Conservation (phyloP, 139 green algal genomes). For the Closterium sp. region DNA sequence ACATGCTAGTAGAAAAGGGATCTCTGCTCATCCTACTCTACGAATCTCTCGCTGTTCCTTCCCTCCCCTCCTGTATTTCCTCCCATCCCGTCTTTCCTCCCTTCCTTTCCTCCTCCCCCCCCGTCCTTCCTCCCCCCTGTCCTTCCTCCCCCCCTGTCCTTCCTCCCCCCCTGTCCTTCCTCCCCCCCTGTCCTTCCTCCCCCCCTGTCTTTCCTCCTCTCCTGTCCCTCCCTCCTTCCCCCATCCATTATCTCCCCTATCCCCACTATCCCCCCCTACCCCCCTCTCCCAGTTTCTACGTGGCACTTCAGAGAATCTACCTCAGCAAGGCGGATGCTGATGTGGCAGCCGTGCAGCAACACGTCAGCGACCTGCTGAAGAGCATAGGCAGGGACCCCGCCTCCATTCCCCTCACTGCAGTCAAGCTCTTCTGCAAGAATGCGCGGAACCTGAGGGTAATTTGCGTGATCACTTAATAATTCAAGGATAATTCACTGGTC, state of each 20-base stretch:
- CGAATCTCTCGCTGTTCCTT: background rate
- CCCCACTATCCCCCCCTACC: background rate
- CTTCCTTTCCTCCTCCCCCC: no score
- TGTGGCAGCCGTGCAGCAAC: slow-evolving; percentile 61
- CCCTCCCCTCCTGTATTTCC: no score
- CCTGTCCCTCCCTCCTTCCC: background rate
- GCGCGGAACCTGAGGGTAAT: slow-evolving; percentile 66
- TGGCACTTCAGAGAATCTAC: slow-evolving; percentile 85
- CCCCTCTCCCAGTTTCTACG: slow-evolving; percentile 62
- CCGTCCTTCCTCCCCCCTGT: no score
- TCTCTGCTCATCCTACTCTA: background rate
- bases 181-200: no score
- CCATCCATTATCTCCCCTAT: background rate
- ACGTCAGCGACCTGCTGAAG: slow-evolving; percentile 64
- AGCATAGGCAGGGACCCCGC: slow-evolving; percentile 37
- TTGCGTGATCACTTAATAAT: no score
- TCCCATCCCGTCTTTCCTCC: no score
- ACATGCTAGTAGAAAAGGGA: no score
- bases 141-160: background rate
- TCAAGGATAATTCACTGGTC: no score
- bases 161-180: background rate
- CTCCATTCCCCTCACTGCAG: slow-evolving; percentile 52
- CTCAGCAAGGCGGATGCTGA: slow-evolving; percentile 72
- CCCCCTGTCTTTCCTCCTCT: background rate
- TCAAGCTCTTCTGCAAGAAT: slow-evolving; percentile 82